These are phyloP conservation scores for Auricularia heimuer DNA, from an alignment of 768 basidiomycete genomes.

Conservation along the genomic window DNA sequence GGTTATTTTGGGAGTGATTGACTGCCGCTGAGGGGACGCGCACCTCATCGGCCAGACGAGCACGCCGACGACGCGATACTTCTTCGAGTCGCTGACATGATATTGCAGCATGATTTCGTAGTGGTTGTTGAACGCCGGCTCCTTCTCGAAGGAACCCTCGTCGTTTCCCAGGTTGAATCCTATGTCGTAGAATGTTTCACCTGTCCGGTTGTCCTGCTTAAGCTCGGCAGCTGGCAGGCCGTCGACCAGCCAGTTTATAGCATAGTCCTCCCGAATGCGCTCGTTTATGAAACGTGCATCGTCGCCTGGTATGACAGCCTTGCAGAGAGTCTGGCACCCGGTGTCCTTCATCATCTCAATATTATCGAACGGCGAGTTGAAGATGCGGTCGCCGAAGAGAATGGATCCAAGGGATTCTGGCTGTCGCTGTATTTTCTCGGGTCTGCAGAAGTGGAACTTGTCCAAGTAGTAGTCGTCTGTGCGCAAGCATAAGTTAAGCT, in stretches of 20 bases:
- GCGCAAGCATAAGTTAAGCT: conserved; percentile 10
- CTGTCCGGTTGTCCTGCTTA: conserved; percentile 68
- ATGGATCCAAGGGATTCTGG: conserved; percentile 88
- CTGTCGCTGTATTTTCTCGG: conserved; percentile 62
- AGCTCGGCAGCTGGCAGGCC: conserved; percentile 91
- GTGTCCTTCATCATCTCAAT: conserved; percentile 75
- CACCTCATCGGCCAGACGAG: conserved; percentile 67
- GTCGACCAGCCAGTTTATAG: conserved; percentile 90
- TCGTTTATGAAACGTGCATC: conserved; percentile 87
- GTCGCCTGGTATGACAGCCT: conserved; percentile 45
- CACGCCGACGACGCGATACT: conserved; percentile 87
- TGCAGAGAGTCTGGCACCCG: conserved; percentile 68
- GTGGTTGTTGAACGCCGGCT: conserved; percentile 81
- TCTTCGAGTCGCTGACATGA: conserved; percentile 56
- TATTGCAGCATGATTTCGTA: conserved; percentile 85
- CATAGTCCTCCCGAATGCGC: conserved; percentile 85
- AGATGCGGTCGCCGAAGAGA: conserved; percentile 93
- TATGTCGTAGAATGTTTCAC: conserved; percentile 28
- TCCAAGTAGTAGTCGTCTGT: conserved; percentile 91
- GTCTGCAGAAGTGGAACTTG: conserved; percentile 77
- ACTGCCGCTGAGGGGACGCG: not conserved
- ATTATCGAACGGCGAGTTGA: conserved; percentile 87
- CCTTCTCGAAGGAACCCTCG: conserved; percentile 44
- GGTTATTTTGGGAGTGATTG: not conserved
- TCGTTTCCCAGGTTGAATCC: conserved; percentile 82